These are phyloP conservation scores for Arthonia radiata DNA, from an alignment of 495 filamentous ascomycete species.

Conservation along the genomic window DNA sequence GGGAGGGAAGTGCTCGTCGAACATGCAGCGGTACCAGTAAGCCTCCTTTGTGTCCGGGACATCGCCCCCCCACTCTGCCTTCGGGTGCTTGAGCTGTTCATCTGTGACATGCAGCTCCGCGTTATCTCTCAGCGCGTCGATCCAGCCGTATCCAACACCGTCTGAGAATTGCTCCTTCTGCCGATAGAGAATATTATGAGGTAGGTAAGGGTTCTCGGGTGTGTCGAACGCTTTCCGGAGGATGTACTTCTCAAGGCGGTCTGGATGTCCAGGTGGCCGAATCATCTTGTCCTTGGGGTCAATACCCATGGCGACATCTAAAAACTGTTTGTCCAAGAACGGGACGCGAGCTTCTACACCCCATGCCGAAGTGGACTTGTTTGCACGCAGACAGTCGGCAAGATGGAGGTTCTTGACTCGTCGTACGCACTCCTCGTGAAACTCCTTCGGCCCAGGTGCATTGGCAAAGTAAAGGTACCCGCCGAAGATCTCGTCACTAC, in stretches of 20 bases:
- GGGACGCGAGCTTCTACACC: constrained; percentile 94
- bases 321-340: constrained; percentile 91
- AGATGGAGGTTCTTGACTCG: constrained; percentile 89
- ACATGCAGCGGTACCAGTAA: constrained; percentile 97
- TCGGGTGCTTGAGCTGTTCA: constrained; percentile 92
- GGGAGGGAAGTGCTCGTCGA: constrained; percentile 91
- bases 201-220: constrained; percentile 63
- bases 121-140: constrained; percentile 84
- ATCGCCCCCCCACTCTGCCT: constrained; percentile 80
- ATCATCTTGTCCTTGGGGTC: constrained; percentile 93
- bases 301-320: constrained; percentile 73
- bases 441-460: constrained; percentile 68
- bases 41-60: constrained; percentile 92
- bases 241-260: constrained; percentile 89
- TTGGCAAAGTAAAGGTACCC: constrained; percentile 97
- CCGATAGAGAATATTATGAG: constrained; percentile 83
- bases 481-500: constrained; percentile 91
- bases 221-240: constrained; percentile 94
- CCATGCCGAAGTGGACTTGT: constrained; percentile 99
- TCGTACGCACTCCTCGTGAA: constrained; percentile 80
- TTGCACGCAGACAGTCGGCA: constrained; percentile 84
- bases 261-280: too few relatives aligned
- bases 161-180: constrained; percentile 99
- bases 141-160: constrained; percentile 97
- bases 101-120: constrained; percentile 73